Percentiles rank a stretch among this genome's conserved stretches.
phyloP scores from a whole-genome alignment of 331 rosid species.

The Acacia concinna region DNA sequence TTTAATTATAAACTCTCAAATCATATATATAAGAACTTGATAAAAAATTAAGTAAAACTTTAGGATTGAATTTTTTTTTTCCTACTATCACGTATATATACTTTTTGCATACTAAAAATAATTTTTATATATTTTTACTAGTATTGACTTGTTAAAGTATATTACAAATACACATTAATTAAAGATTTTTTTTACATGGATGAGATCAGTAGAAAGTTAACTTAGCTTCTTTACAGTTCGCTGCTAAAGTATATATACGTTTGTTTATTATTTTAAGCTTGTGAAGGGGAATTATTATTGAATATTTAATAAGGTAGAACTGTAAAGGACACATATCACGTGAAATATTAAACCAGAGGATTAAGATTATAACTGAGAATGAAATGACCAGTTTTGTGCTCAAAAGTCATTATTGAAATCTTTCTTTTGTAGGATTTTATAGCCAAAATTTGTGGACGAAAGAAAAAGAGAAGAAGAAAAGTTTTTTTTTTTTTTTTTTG shows the following conservation, averaged over 20 bases:
- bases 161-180: not conserved
- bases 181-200: not conserved
- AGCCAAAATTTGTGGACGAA: not conserved
- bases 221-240: not conserved
- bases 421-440: not conserved
- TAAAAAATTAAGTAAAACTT: not conserved
- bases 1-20: not conserved
- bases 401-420: not conserved
- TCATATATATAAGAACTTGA: not conserved
- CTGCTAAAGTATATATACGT: too few species aligned
- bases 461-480: not conserved
- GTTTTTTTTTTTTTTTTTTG: too few species aligned
- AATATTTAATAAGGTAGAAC: not conserved
- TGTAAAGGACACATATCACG: not conserved
- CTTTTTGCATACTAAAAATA: not conserved
- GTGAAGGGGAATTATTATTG: not conserved
- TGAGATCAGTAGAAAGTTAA: not conserved
- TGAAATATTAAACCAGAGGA: conserved; percentile 6
- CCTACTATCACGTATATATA: not conserved
- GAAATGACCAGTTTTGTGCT: not conserved
- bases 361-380: not conserved
- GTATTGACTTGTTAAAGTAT: not conserved
- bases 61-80: not conserved
- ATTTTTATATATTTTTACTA: not conserved
- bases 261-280: not conserved